Evolutionary conservation across 305 asterid species (phyloP).

Genomic region (Ilex paraguariensis): DNA sequence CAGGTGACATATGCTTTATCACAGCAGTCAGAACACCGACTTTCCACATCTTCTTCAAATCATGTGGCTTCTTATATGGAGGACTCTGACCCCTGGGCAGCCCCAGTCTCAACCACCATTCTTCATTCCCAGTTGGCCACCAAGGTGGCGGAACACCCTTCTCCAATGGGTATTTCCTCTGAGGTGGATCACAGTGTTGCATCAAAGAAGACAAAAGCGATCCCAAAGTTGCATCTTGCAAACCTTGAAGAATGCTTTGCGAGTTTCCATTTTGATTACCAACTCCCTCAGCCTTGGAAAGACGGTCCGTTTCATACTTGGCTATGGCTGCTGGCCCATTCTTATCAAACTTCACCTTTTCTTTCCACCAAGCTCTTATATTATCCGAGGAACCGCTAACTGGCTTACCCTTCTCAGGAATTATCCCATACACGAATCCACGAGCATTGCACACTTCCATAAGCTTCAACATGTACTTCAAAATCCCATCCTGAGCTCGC

Average conservation of each 20-base stretch:
- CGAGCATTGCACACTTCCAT: constrained; percentile 92
- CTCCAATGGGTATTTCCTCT: constrained; percentile 63
- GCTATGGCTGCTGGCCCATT: constrained; percentile 80
- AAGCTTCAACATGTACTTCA: constrained; percentile 87
- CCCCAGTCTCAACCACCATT: constrained; percentile 60
- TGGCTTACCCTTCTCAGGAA: constrained; percentile 84
- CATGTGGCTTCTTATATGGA: constrained; percentile 69
- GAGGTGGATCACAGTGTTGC: constrained; percentile 86
- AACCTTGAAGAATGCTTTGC: constrained; percentile 46
- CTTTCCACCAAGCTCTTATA: constrained; percentile 88
- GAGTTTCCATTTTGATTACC: constrained; percentile 39
- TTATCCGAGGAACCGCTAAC: constrained; percentile 79
- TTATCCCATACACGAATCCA: constrained; percentile 78
- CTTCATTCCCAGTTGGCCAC: constrained; percentile 81
- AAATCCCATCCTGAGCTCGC: constrained; percentile 83
- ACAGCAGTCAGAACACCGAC: constrained; percentile 71
- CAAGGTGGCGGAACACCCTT: constrained; percentile 66
- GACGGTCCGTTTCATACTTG: constrained; percentile 65
- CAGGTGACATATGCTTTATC: constrained; percentile 75
- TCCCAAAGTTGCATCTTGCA: constrained; percentile 70
- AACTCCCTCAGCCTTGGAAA: constrained; percentile 30
- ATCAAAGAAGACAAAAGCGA: constrained; percentile 71
- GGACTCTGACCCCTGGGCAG: constrained; percentile 54
- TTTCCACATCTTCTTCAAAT: constrained; percentile 78
- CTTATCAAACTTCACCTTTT: constrained; percentile 76